phyloP scores from a whole-genome alignment of 768 basidiomycete genomes.

The Auricularia sp. region DNA sequence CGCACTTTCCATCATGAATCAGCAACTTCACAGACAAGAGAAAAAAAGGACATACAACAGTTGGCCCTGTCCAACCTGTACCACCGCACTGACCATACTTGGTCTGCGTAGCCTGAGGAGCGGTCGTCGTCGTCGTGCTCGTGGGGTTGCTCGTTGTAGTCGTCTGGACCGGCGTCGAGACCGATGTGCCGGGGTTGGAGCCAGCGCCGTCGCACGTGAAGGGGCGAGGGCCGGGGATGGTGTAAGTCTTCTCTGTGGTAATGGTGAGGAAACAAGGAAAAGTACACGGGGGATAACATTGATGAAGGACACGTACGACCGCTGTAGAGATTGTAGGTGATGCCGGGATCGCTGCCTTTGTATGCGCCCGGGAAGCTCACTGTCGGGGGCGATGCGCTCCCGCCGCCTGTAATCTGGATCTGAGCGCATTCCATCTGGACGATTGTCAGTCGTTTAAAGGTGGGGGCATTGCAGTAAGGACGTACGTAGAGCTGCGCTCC shows the following conservation, averaged over 20 bases:
- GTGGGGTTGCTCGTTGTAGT: neutral
- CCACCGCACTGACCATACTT: conserved; percentile 1
- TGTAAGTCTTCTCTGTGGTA: conserved; percentile 11
- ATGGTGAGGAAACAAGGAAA: neutral
- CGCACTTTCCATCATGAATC: neutral
- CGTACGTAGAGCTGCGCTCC: conserved; percentile 50
- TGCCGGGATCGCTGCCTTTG: conserved; percentile 24
- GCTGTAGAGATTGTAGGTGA: conserved; percentile 24
- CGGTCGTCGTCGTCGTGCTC: conserved; percentile 1
- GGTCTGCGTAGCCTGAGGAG: conserved; percentile 5
- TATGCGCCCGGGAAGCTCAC: conserved; percentile 15
- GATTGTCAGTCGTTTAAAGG: neutral
- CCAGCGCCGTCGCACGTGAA: conserved; percentile 18
- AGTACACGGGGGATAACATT: too few species aligned
- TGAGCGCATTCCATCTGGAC: conserved; percentile 31
- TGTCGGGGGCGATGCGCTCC: conserved; percentile 15
- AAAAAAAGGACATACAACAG: neutral
- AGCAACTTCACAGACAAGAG: neutral
- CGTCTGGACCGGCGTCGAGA: neutral
- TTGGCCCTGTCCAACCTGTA: neutral
- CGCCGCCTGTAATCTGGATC: conserved; percentile 27
- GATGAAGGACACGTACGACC: neutral
- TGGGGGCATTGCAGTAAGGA: conserved; percentile 2
- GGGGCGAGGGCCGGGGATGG: conserved; percentile 21
- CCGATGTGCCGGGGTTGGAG: conserved; percentile 5